Evolutionary conservation across 352 stramenopile genomes (phyloP).

Genomic region (Blastocystis sp.): DNA sequence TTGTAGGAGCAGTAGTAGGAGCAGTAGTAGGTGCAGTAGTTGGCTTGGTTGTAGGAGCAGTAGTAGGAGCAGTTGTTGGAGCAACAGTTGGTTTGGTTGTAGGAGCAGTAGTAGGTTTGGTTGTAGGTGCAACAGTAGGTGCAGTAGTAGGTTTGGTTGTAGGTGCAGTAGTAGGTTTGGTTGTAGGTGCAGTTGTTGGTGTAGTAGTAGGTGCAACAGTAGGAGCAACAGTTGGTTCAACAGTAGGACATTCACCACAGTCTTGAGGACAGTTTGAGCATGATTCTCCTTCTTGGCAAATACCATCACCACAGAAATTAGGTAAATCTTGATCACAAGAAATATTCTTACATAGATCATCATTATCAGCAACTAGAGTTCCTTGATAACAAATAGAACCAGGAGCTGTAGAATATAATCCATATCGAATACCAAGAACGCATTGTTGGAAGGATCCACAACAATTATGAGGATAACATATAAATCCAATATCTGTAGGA

Average conservation of each 20-base stretch:
- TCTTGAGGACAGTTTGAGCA: conserved; percentile 26
- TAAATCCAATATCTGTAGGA: conserved; percentile 1
- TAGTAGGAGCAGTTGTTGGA: conserved; percentile 3
- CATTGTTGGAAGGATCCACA: conserved; percentile 20
- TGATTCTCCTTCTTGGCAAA: neutral
- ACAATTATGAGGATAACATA: conserved; percentile 27
- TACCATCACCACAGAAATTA: conserved; percentile 24
- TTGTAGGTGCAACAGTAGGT: too few species aligned
- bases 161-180: too few species aligned
- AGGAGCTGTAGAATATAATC: conserved; percentile 1
- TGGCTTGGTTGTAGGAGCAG: neutral
- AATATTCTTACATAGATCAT: neutral
- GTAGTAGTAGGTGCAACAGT: neutral
- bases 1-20: conserved; percentile 4
- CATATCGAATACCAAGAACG: conserved; percentile 5
- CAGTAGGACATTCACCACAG: conserved; percentile 16
- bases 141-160: too few species aligned
- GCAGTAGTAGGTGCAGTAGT: neutral
- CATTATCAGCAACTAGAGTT: conserved; percentile 9
- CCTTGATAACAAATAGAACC: conserved; percentile 19
- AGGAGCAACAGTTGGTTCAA: neutral
- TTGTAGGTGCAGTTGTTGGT: too few species aligned
- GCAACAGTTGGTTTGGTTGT: neutral
- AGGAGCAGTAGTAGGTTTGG: too few species aligned
- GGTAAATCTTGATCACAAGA: neutral